Evolutionary conservation across 768 basidiomycete genomes (phyloP), one percentile per base, ranked within the genome.

Genomic region (Mycena indigotica): DNA sequence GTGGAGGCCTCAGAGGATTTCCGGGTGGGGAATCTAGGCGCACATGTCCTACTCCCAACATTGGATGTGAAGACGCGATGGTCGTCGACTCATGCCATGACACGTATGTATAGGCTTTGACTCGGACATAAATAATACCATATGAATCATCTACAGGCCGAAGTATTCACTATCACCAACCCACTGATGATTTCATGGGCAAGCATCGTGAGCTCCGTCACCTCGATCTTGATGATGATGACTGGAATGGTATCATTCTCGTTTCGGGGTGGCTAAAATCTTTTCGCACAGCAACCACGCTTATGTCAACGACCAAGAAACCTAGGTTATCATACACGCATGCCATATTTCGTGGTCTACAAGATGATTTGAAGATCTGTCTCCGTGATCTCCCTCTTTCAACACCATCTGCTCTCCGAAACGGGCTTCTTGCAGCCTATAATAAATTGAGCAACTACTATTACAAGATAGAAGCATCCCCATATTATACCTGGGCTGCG

Each of bases 371-470:
- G 28, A 41, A 48, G 4, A 17, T 44, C 19, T 5, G 29, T 15
- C 49, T 67, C 12, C 12, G 6, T 5, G 28, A 32, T 5, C 65
- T 67, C 6, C 62, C 66, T 1, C 6, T 2, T 1, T 39, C 50
- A 28, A 45, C 35, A n/a, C 46, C 32, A 25, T 46, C 57, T 25
- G 50, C 53, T 28, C 35, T 67, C 6, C 28, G 40, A 16, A 28
- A 28, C 19, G 60, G 55, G 10, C 23, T 67, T 25, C 0, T 30
- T 30, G 51, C 21, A 0, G 64, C 64, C 4, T 61, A 66, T 38
- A 26, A 51, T 10, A 67, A 67, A 53, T 52, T 63, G 19, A 65
- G 61, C 38, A 62, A 65, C 24, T 67, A 67, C 50, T 64, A 49
- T 41, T 58, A 30, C 32, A 62, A 45, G 3, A 58, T 63, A 29